Conservation (phyloP, 1,139 yeast genomes). For the Magnusiomyces tetraspermus region DNA sequence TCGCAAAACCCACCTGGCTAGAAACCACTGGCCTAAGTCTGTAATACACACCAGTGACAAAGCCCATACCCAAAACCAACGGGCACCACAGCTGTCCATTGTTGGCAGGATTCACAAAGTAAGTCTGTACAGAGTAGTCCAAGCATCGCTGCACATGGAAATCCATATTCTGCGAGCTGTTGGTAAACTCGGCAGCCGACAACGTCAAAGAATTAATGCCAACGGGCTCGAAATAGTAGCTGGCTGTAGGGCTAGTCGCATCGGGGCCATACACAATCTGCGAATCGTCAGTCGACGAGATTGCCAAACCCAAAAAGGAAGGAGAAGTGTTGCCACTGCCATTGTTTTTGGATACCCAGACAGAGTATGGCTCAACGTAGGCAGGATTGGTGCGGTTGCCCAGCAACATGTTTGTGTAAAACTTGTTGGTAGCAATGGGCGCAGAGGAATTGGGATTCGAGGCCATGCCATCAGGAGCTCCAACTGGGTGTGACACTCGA, state of each 20-base stretch:
- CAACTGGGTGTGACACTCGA: constrained; percentile 8
- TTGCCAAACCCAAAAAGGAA: constrained; percentile 52
- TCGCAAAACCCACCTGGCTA: constrained; percentile 45
- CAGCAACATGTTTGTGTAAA: constrained; percentile 67
- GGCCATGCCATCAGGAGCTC: not conserved
- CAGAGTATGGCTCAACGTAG: not conserved
- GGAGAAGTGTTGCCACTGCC: no score
- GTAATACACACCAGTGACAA: constrained; percentile 55
- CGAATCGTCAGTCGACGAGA: constrained; percentile 51
- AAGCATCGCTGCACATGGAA: constrained; percentile 17
- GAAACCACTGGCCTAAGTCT: constrained; percentile 44
- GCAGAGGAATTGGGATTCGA: no score
- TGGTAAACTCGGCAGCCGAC: constrained; percentile 27
- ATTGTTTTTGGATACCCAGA: not conserved
- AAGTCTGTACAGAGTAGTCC: constrained; percentile 48
- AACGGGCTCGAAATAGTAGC: constrained; percentile 33
- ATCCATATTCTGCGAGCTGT: constrained; percentile 19
- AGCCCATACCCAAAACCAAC: constrained; percentile 70
- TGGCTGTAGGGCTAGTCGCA: constrained; percentile 26
- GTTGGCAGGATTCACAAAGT: constrained; percentile 38
- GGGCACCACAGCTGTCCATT: constrained; percentile 30
- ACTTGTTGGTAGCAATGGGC: constrained; percentile 77
- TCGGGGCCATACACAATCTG: constrained; percentile 62
- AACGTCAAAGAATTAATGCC: constrained; percentile 33
- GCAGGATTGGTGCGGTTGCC: constrained; percentile 66